Base-by-base conservation (phyloP, 495 filamentous ascomycete species). In the Neurospora cerealis region DNA sequence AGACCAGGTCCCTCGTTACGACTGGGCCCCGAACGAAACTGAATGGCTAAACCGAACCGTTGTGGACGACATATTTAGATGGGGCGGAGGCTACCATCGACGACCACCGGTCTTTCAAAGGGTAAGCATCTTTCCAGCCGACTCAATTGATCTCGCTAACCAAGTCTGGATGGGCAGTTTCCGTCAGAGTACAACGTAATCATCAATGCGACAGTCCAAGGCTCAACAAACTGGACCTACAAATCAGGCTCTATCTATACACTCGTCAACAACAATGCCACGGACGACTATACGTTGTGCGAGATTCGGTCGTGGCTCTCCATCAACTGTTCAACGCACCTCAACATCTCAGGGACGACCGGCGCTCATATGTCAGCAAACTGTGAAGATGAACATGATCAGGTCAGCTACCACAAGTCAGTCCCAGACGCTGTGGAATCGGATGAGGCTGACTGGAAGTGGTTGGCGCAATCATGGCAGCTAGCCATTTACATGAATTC, bases 31-130 rank as follows among this genome's bases (percentile, higher is more conserved):
- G 0, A 41, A 60, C 6, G 74, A 75, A 6, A 75, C 81, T 15
- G 76, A 79, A 13, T 88, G 80, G 79, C 71, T 85, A 0, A 92
- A 92, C 74, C 78, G 78, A 3, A 93, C 92, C 1, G 85, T 80
- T 0, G 87, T 93, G 19, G 91, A 94, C 72, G 87, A 91, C 38
- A 79, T 94, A 32, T 94, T 94, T 77, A 83, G 85, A 17, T 93
- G 90, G 84, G 88, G 87, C 2, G 69, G 77, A 8, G 77, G 81
- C 32, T 85, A 87, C 38, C 77, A 78, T 4, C 83, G 89, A 54
- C 83, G 82, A 2, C 87, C 89, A 0, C 91, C 92, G 0, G 79
- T 91, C 44, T 94, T 93, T 75, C 86, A 86, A n/a, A 88, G 83
- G 72, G 83, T 85, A 77, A 66, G 78, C 70, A 34, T n/a, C 70